Evolutionary conservation across 768 basidiomycete species (phyloP), one percentile per base, ranked within the genome.

Genomic region (Rhodotorula diobovata): DNA sequence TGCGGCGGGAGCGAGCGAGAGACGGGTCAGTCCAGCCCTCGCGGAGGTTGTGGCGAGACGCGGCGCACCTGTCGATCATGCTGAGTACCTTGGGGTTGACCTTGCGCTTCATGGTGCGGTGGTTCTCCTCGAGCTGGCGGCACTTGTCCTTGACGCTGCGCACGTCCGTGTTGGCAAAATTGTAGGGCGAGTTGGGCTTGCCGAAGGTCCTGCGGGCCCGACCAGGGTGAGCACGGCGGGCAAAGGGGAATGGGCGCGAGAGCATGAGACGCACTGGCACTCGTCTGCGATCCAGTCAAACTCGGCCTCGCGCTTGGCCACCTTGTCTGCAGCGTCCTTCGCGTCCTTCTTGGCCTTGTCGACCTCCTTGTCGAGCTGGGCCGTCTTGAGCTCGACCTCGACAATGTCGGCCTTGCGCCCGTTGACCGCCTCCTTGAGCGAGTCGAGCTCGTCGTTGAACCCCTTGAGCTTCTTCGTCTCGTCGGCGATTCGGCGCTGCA

Each of bases 11-110:
- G 41, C 8, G 12, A 55, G 20, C 45, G 37, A 59, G 18, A 48
- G 4, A 25, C 14, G 14, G 20, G 43, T 61, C 35, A 71, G 46
- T 2, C 41, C 20, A 30, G 3, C 37, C n/a, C 2, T 34, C 8
- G 2, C 53, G 34, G n/a, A 35, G 10, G 35, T 18, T 16, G 41
- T 34, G 28, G 9, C 54, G 51, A 16, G 37, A 28, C 41, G 5
- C 34, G 28, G 11, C 34, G 61, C 72, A 96, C 93, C 86, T 89
- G 75, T 96, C 95, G 61, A 97, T 91, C 90, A 94, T 94, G 76
- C 89, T 91, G 83, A 96, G 87, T 57, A 93, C 93, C 80, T 95
- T 96, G 7, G 89, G 88, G 76, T 99, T 98, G 77, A 98, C 85
- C 80, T 94, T 96, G 83, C 93, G 92, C 83, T 93, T 94, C 87